phyloP scores from a whole-genome alignment of 306 rosid species.

The Vigna angularis region DNA sequence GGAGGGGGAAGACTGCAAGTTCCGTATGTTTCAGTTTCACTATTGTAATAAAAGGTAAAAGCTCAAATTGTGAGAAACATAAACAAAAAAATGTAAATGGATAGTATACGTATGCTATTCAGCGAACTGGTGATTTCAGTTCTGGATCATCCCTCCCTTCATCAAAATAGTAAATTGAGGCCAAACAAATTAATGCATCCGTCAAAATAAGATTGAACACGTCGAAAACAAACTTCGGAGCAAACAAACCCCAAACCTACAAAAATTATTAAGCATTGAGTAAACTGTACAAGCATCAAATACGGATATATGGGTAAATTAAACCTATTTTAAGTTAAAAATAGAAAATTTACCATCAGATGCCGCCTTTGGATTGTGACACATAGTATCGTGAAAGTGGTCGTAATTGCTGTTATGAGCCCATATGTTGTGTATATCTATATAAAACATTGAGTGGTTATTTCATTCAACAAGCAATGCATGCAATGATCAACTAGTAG shows the following conservation, averaged over 20 bases:
- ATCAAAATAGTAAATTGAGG: conserved; percentile 74
- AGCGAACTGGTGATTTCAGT: conserved; percentile 24
- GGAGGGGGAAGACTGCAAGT: conserved; percentile 1
- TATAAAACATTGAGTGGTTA: conserved; percentile 37
- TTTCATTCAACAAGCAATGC: conserved; percentile 23
- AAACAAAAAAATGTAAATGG: neutral
- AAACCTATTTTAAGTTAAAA: conserved; percentile 12
- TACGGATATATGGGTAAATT: neutral
- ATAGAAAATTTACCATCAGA: conserved; percentile 70
- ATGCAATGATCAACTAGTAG: conserved; percentile 37
- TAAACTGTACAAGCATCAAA: conserved; percentile 27
- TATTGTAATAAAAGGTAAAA: conserved; percentile 12
- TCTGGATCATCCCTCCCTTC: conserved; percentile 43
- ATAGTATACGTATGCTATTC: conserved; percentile 16
- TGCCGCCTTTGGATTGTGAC: conserved; percentile 94
- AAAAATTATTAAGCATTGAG: conserved; percentile 27
- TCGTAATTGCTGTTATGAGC: conserved; percentile 67
- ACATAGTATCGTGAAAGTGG: conserved; percentile 75
- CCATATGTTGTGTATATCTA: conserved; percentile 83
- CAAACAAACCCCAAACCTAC: conserved; percentile 99
- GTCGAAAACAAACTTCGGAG: conserved; percentile 94
- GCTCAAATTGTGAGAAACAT: neutral
- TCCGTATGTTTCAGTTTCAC: conserved; percentile 1
- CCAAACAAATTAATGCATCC: conserved; percentile 71
- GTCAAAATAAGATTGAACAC: conserved; percentile 75